phyloP scores from a whole-genome alignment of 257 asterid species.

The Jasminum sambac region DNA sequence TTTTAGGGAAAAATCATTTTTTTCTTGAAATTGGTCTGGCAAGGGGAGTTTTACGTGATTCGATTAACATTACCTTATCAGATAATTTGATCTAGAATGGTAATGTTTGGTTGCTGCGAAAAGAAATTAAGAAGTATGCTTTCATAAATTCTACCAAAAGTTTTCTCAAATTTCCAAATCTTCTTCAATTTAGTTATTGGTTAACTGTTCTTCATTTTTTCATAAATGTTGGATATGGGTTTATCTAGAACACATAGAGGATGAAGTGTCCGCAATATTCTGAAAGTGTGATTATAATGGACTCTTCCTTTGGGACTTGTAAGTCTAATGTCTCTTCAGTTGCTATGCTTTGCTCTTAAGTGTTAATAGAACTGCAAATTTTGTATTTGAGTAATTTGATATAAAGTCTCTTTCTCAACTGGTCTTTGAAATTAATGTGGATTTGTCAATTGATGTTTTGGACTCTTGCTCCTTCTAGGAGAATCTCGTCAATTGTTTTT shows the following conservation, averaged over 20 bases:
- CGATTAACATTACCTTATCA: not conserved
- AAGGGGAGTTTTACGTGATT: conserved; percentile 12
- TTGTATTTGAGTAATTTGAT: no score
- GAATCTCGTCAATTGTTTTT: no score
- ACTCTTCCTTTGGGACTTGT: conserved; percentile 19
- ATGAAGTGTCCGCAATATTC: no score
- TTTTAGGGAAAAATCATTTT: not conserved
- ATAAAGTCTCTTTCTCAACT: no score
- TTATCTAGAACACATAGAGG: no score
- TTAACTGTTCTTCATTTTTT: conserved; percentile 2
- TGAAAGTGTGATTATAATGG: no score
- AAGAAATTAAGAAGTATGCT: conserved; percentile 28
- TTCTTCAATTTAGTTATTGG: not conserved
- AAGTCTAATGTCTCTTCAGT: no score
- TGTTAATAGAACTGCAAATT: not conserved
- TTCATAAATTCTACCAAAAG: conserved; percentile 22
- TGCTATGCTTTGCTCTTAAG: no score
- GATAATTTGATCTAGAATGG: conserved; percentile 22
- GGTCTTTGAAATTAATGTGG: no score
- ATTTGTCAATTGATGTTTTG: conserved; percentile 10
- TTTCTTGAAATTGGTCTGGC: not conserved
- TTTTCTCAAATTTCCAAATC: conserved; percentile 2
- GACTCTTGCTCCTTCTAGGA: conserved; percentile 5
- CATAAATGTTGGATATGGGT: conserved; percentile 15
- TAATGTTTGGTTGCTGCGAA: conserved; percentile 20